Conservation (phyloP, 2,329 filamentous ascomycete genomes). For the Diaporthe citrichinensis region DNA sequence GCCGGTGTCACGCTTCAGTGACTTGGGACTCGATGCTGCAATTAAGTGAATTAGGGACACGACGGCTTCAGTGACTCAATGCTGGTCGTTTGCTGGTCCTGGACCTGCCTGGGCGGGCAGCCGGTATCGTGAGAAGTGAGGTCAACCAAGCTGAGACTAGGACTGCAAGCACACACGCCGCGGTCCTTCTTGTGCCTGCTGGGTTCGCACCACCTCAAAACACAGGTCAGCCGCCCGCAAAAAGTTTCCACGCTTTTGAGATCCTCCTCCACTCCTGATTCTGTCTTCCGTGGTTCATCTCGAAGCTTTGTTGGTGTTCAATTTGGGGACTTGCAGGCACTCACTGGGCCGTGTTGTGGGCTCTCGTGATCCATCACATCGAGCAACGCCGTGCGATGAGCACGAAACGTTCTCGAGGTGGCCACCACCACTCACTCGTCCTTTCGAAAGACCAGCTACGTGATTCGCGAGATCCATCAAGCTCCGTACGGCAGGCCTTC, state of each 20-base stretch:
- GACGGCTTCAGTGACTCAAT: not conserved
- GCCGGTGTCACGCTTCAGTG: not conserved
- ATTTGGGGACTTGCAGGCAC: not conserved
- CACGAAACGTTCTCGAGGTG: not conserved
- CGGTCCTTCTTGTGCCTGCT: too few species aligned
- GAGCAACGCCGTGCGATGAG: not conserved
- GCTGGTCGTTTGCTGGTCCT: not conserved
- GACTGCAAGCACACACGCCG: not conserved
- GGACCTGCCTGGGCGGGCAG: not conserved
- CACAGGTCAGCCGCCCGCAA: not conserved
- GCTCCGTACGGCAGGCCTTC: conserved; percentile 29
- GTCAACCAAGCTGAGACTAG: not conserved
- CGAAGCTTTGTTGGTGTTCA: not conserved
- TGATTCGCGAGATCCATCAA: not conserved
- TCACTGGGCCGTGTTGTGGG: not conserved
- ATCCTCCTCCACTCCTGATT: too few species aligned
- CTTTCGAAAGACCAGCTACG: not conserved
- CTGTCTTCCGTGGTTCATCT: not conserved
- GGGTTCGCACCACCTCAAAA: too few species aligned
- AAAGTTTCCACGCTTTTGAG: not conserved
- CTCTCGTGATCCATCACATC: not conserved
- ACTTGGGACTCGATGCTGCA: too few species aligned
- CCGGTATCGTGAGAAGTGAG: too few species aligned
- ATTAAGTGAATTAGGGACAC: not conserved
- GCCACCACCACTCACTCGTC: not conserved